Base-by-base conservation (phyloP, 1,284 basidiomycete species). In the Lignosus rhinocerotis region DNA sequence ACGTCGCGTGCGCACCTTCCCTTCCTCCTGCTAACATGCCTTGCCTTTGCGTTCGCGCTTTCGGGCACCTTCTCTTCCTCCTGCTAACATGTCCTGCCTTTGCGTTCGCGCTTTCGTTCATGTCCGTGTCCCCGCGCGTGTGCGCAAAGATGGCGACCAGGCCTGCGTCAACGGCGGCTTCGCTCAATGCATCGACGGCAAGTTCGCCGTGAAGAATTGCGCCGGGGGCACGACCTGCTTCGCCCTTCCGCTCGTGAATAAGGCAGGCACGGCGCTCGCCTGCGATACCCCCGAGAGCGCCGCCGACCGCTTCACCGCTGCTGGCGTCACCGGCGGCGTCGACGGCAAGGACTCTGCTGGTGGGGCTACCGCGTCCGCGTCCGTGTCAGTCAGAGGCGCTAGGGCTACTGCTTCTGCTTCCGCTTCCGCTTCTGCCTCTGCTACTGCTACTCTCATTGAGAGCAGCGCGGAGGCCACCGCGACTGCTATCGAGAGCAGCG, bases 181-280 rank as follows among this genome's bases (percentile, higher is more conserved):
- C 55, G 75, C 75, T 11, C 75, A 76, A 58, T 78, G 77, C 66
- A 67, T 73, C 31, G 66, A 65, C 33, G 73, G 72, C 56, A 63
- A 67, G 46, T 78, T 75, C 72, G 55, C 53, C 0, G 42, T 78
- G 50, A 75, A 72, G 10, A 61, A 69, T 4, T 86, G 84, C 70
- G 56, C 75, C 6, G 63, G 61, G 19, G 74, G 70, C 17, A 70
- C 73, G 3, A 69, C 66, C 14, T 86, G 85, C 67, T 75, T 78
- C 54, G 82, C 82, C 1, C 75, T 85, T 32, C 85, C 85, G 0
- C 73, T 83, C 41, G 76, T 82, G 30, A 79, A 80, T 65, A 76
- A 75, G 56, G 66, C 77, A 17, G 84, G 84, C 19, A 82, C 80
- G 0, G 76, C 72, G 61, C 61, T 85, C 43, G 65, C 73, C 39